These are phyloP conservation scores for Excoecaria cochinchinensis DNA, from an alignment of 345 rosid species.

Conservation along the genomic window DNA sequence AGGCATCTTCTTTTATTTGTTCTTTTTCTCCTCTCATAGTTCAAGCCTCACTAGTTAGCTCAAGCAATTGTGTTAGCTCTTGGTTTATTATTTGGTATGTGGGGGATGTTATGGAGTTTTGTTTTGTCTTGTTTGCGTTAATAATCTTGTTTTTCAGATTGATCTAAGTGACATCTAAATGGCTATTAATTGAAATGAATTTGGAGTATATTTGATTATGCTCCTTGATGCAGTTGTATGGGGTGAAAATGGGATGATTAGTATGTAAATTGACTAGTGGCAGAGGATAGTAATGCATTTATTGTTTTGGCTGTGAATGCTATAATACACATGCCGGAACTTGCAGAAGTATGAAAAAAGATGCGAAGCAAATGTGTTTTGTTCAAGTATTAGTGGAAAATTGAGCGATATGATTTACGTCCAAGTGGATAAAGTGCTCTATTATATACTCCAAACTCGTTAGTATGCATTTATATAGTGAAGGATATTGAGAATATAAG, in stretches of 20 bases:
- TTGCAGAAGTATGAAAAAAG: not conserved
- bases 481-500: conserved; percentile 1
- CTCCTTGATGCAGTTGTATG: not conserved
- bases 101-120: not conserved
- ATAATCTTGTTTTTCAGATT: not conserved
- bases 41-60: not conserved
- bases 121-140: conserved; percentile 1
- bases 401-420: not conserved
- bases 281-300: not conserved
- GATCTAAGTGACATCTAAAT: not conserved
- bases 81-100: not conserved
- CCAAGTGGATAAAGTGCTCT: not conserved
- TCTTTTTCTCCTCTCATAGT: not conserved
- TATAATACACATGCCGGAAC: not conserved
- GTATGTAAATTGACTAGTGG: not conserved
- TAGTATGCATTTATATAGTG: not conserved
- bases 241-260: not conserved
- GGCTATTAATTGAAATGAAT: not conserved
- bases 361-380: not conserved
- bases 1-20: not conserved
- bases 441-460: not conserved
- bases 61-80: not conserved
- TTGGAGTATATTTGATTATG: not conserved
- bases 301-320: conserved; percentile 1
- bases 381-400: not conserved